Conservation (phyloP, 179 eudicot genomes). For the Beta lomatogona region DNA sequence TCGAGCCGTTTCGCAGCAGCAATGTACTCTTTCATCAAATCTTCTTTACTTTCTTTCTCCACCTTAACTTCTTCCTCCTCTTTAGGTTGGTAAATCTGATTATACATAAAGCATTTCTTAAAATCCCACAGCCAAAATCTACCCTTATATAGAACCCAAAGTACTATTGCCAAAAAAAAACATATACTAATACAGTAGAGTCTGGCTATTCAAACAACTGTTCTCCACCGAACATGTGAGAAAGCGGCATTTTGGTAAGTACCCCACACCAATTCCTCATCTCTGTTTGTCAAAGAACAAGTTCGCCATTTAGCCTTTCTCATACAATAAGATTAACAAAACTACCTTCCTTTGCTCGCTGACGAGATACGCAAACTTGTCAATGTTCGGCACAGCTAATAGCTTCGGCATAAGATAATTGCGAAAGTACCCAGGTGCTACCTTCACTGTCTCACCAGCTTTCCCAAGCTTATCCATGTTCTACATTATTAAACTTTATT, state of each 20-base stretch:
- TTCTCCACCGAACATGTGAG: no score
- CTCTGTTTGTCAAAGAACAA: no score
- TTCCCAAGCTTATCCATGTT: constrained; percentile 82
- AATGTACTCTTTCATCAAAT: constrained; percentile 59
- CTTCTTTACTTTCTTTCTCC: constrained; percentile 58
- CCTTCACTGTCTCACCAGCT: constrained; percentile 93
- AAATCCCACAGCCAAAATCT: not conserved
- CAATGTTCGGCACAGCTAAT: constrained; percentile 90
- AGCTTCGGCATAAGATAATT: constrained; percentile 93
- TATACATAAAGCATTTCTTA: not conserved
- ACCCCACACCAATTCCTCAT: no score
- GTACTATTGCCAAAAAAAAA: not conserved
- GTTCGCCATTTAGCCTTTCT: no score
- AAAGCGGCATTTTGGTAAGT: no score
- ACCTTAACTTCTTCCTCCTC: constrained; percentile 85
- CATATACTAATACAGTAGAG: no score
- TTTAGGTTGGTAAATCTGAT: constrained; percentile 68
- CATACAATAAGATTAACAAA: not conserved
- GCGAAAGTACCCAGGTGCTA: constrained; percentile 91
- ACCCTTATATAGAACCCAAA: not conserved
- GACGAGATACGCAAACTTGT: constrained; percentile 72
- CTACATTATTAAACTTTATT: constrained; percentile 35
- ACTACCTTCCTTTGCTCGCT: constrained; percentile 89
- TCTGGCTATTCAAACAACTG: no score
- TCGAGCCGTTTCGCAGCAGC: constrained; percentile 68